Conservation (phyloP, 345 rosid species). For the Gynandropsis gynandra region DNA sequence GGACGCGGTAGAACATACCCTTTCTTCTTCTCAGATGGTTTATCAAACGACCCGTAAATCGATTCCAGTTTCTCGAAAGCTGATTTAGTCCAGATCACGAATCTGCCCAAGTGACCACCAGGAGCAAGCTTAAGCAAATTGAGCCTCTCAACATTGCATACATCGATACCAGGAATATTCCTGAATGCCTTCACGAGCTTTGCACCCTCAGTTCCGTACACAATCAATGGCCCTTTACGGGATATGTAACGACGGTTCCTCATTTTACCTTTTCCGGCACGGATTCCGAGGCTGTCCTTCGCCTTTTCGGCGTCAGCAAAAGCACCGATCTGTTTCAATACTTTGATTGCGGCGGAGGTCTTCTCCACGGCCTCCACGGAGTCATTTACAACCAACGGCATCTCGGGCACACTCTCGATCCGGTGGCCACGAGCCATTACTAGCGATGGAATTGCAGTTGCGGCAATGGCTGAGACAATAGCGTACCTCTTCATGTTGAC, state of each 20-base stretch:
- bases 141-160: conserved; percentile 76
- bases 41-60: conserved; percentile 79
- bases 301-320: conserved; percentile 83
- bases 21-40: conserved; percentile 78
- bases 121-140: conserved; percentile 85
- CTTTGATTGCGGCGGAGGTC: conserved; percentile 72
- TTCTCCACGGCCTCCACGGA: conserved; percentile 71
- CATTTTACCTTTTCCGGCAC: conserved; percentile 88
- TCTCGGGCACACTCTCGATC: conserved; percentile 71
- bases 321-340: conserved; percentile 81
- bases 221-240: conserved; percentile 85
- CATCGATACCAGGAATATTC: conserved; percentile 91
- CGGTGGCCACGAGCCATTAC: conserved; percentile 92
- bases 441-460: conserved; percentile 65
- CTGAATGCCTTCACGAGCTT: conserved; percentile 89
- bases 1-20: conserved; percentile 81
- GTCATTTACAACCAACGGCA: conserved; percentile 76
- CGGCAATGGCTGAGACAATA: conserved; percentile 78
- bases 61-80: conserved; percentile 94
- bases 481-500: conserved; percentile 87
- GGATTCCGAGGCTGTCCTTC: conserved; percentile 73
- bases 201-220: conserved; percentile 71
- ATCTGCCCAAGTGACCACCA: conserved; percentile 93
- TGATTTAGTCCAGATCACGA: conserved; percentile 88
- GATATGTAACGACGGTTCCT: conserved; percentile 81